Base-by-base conservation (phyloP, 2,329 filamentous ascomycete genomes). In the Tolypocladium pustulatum region DNA sequence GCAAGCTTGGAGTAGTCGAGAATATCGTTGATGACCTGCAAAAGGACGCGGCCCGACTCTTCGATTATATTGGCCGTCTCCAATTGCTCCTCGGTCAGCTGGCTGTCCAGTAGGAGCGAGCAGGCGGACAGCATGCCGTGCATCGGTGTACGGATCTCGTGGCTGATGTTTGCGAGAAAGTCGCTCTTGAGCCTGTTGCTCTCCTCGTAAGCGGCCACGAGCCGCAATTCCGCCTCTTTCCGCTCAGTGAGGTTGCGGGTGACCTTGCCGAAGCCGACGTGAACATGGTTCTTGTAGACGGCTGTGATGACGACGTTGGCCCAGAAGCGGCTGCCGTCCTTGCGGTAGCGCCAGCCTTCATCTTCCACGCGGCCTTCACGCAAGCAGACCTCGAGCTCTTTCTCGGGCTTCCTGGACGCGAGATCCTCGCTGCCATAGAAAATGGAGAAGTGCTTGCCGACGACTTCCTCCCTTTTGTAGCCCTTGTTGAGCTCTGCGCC, bases 1-100 rank as follows among this genome's bases (percentile, higher is more conserved):
- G 80, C 78, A 7, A 86, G 73, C 63, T 86, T 86, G 12, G 83
- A 85, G 65, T 84, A 86, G 69, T 87, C 84, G n/a, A 87, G 75
- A 53, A 87, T 84, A 61, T 86, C 82, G 64, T 87, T 85, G 67
- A 87, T 85, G 55, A 86, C 78, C 61, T 82, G 80, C 22, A 86
- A 70, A 27, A 86, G 72, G 2, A 85, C 74, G 25, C 79, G 76
- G 2, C 81, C 82, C 0, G 83, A 85, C 59, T 85, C 81, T 62
- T 83, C 76, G 58, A 86, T 81, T 53, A 85, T 81, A 46, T 75
- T 73, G 1, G 80, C 76, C 49, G 80, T 79, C 59, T 86, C 82
- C 27, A 76, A 74, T 67, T 86, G 83, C 49, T 82, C 75, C 1
- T 75, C 67, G 7, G 75, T 74, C n/a, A 86, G 69, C 0, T 69